phyloP scores from a whole-genome alignment of 768 basidiomycete genomes.

The Glaciozyma antarctica region DNA sequence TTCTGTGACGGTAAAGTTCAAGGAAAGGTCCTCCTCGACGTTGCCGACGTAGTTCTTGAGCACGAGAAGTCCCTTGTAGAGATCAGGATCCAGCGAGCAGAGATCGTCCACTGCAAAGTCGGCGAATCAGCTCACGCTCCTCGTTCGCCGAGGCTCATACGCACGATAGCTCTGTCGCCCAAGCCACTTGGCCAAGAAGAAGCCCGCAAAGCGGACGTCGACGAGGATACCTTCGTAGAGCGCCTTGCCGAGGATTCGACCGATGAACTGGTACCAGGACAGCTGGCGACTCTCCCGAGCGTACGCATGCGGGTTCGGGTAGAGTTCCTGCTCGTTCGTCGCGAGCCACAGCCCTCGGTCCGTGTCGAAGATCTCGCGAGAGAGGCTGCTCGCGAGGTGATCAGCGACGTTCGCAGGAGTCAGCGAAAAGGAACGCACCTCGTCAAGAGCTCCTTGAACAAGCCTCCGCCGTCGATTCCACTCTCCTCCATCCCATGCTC shows the following conservation, averaged over 20 bases:
- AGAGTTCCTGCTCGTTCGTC: constrained; percentile 83
- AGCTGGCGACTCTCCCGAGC: constrained; percentile 71
- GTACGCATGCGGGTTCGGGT: constrained; percentile 86
- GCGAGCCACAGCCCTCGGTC: constrained; percentile 88
- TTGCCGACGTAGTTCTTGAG: constrained; percentile 84
- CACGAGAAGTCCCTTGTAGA: constrained; percentile 85
- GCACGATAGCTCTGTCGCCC: constrained; percentile 68
- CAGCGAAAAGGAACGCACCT: constrained; percentile 36
- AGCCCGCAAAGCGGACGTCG: constrained; percentile 87
- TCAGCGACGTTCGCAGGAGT: not conserved
- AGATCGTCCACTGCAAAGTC: constrained; percentile 62
- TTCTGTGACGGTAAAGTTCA: constrained; percentile 78
- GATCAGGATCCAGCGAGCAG: constrained; percentile 76
- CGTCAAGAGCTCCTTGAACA: constrained; percentile 97
- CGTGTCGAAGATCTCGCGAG: constrained; percentile 88
- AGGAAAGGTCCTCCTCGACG: constrained; percentile 65
- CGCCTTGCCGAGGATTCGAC: constrained; percentile 87
- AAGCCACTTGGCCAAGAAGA: constrained; percentile 94
- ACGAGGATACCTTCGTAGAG: constrained; percentile 92
- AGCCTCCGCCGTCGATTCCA: constrained; percentile 91
- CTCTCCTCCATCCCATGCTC: constrained; percentile 48
- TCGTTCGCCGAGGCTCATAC: not conserved
- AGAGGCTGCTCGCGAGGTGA: constrained; percentile 48
- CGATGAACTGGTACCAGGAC: constrained; percentile 87
- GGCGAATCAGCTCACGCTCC: not conserved